Base-by-base conservation (phyloP, 164 flowering plant genomes). In the Vitis riparia region DNA sequence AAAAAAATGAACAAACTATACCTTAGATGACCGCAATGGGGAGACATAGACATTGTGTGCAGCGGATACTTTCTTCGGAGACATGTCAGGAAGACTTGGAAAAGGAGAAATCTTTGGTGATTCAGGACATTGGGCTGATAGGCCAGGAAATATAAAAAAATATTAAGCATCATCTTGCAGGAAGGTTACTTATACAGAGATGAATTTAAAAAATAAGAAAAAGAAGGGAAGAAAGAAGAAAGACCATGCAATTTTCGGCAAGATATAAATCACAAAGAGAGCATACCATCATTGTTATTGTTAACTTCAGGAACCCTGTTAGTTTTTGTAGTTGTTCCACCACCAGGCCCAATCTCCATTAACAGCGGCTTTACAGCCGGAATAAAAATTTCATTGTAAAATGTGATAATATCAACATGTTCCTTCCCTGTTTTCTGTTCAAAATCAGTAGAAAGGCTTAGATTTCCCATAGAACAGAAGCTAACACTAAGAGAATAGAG, bases 21-120 rank as follows among this genome's bases (percentile, higher is more conserved):
- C 99, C 97, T 93, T 96, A 9, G 98, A 86, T 48, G 97, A 86
- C 49, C 99, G 86, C 73, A 96, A 71, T 17, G 99, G 99, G 55
- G 99, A 96, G 52, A 93, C 99, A 65, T 92, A 96, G n/a, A 96
- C 97, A 80, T 96, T 96, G 70, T 87, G 99, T 29, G 85, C 65
- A 5, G 96, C 84, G 71, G 99, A 94, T 49, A 96, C 98, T 79
- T 96, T 94, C 86, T 92, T 94, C 2, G 99, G 99, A 19, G 99
- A 96, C 97, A 96, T 92, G 74, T 96, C 98, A 66, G 99, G 99
- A 29, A 96, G 87, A 75, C 79, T 87, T 29, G 99, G 97, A 80
- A 96, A 96, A 15, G 86, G 63, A 63, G 98, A 80, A 60, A 87
- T 49, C 61, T 83, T 87, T 5, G 97, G 97, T 29, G 96, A 91